phyloP scores from a whole-genome alignment of 352 stramenopile genomes.

The Pythium dissotocum region DNA sequence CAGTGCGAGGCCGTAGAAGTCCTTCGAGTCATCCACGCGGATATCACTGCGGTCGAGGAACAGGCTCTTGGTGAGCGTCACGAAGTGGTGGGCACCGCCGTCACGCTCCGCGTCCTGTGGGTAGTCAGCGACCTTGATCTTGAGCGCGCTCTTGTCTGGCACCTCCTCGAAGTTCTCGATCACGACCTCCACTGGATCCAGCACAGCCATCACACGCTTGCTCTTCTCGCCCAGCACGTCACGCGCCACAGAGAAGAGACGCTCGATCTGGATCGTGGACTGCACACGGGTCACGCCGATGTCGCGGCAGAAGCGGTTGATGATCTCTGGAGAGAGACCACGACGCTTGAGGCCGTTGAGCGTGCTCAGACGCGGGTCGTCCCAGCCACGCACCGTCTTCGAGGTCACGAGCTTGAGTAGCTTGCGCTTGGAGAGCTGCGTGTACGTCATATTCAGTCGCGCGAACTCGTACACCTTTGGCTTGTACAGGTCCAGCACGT shows the following conservation, averaged over 20 bases:
- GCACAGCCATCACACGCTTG: constrained; percentile 79
- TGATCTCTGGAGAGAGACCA: constrained; percentile 82
- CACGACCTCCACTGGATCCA: constrained; percentile 76
- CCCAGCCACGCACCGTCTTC: constrained; percentile 88
- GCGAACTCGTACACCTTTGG: constrained; percentile 97
- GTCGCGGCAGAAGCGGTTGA: constrained; percentile 88
- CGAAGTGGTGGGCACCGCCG: constrained; percentile 53
- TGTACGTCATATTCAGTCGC: constrained; percentile 97
- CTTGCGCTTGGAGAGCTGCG: constrained; percentile 98
- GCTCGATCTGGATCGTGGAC: constrained; percentile 87
- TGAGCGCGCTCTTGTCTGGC: constrained; percentile 39
- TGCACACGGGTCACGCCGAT: constrained; percentile 87
- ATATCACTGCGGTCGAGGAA: constrained; percentile 79
- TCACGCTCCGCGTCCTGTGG: constrained; percentile 71
- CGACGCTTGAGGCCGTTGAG: constrained; percentile 93
- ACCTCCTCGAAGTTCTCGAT: constrained; percentile 65
- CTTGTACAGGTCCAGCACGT: constrained; percentile 97
- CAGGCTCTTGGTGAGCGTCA: constrained; percentile 61
- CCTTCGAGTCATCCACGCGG: constrained; percentile 55
- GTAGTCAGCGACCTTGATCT: constrained; percentile 65
- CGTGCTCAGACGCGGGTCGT: constrained; percentile 98
- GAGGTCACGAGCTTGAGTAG: constrained; percentile 97
- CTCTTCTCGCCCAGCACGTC: constrained; percentile 65
- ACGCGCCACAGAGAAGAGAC: constrained; percentile 71
- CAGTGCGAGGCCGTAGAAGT: constrained; percentile 95